Percentiles rank a stretch among this genome's conserved stretches.
Conservation (phyloP, 2,329 filamentous ascomycete genomes). For the Berkeleyomyces rouxiae region DNA sequence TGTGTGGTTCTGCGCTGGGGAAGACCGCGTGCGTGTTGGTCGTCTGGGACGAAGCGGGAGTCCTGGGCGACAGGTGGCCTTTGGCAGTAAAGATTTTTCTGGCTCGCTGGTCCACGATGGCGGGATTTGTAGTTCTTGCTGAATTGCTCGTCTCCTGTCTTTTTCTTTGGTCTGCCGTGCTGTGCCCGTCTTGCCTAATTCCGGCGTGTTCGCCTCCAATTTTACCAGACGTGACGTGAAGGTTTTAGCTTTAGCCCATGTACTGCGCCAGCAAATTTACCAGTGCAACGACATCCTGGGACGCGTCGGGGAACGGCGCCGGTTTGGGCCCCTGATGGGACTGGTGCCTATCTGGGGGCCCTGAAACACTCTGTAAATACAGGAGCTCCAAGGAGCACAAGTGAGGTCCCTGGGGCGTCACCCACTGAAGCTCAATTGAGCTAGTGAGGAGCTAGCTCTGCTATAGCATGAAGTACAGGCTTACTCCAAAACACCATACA, state of each 20-base stretch:
- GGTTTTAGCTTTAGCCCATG: background rate
- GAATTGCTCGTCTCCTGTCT: background rate
- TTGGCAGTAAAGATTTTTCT: background rate
- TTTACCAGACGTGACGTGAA: background rate
- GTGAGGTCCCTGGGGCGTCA: background rate
- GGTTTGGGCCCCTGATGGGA: background rate
- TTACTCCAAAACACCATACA: background rate
- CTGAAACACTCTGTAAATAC: background rate
- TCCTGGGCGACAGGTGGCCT: too few relatives aligned
- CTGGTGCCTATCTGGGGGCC: background rate
- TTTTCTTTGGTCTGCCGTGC: too few relatives aligned
- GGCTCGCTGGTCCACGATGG: background rate
- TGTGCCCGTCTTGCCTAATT: background rate
- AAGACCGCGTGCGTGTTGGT: too few relatives aligned
- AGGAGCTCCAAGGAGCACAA: background rate
- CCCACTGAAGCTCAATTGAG: background rate
- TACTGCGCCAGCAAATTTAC: background rate
- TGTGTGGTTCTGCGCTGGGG: too few relatives aligned
- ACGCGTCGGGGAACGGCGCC: background rate
- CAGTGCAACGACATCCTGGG: background rate
- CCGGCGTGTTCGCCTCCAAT: background rate
- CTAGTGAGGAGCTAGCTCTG: background rate
- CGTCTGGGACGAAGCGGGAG: too few relatives aligned
- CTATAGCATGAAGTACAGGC: background rate
- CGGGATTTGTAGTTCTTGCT: background rate